A percentile compares a stretch with the other conserved stretches of the same genome.
These are phyloP conservation scores for Aureobasidium sp. DNA, from an alignment of 2,329 filamentous ascomycete species.

Conservation along the genomic window DNA sequence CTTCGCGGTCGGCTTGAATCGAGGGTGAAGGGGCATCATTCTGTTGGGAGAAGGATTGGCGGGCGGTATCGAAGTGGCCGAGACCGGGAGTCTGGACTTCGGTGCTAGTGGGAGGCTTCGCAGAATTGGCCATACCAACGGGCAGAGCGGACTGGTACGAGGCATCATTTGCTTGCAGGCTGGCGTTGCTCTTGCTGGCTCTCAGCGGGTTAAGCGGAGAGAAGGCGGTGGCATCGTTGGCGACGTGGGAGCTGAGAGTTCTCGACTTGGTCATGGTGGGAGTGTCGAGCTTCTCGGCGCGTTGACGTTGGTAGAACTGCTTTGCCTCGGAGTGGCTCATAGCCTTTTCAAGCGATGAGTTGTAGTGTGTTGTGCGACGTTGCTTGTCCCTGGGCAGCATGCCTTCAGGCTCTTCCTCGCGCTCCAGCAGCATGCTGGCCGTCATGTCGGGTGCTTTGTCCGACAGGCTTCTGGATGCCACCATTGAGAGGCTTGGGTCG, in stretches of 20 bases:
- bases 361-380: slow-evolving; percentile 77
- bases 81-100: slow-evolving; percentile 24
- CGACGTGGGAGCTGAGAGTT: slow-evolving; percentile 34
- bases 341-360: slow-evolving; percentile 86
- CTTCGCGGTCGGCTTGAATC: slow-evolving; percentile 39
- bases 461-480: background rate
- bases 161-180: slow-evolving; percentile 12
- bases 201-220: slow-evolving; percentile 34
- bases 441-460: slow-evolving; percentile 4
- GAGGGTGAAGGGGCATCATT: slow-evolving; percentile 31
- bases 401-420: slow-evolving; percentile 21
- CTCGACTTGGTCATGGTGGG: slow-evolving; percentile 34
- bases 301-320: slow-evolving; percentile 87
- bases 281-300: slow-evolving; percentile 49
- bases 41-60: slow-evolving; percentile 26
- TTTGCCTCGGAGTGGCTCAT: slow-evolving; percentile 93
- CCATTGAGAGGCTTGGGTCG: background rate
- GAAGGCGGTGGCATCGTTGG: slow-evolving; percentile 27
- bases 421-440: slow-evolving; percentile 10
- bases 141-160: slow-evolving; percentile 26
- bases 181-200: slow-evolving; percentile 30
- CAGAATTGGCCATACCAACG: slow-evolving; percentile 25
- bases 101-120: slow-evolving; percentile 22
- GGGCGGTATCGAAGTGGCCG: slow-evolving; percentile 19
- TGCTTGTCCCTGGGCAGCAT: slow-evolving; percentile 44